Evolutionary conservation across 2,329 filamentous ascomycete genomes (phyloP).

Genomic region (Botrytis pseudocinerea): DNA sequence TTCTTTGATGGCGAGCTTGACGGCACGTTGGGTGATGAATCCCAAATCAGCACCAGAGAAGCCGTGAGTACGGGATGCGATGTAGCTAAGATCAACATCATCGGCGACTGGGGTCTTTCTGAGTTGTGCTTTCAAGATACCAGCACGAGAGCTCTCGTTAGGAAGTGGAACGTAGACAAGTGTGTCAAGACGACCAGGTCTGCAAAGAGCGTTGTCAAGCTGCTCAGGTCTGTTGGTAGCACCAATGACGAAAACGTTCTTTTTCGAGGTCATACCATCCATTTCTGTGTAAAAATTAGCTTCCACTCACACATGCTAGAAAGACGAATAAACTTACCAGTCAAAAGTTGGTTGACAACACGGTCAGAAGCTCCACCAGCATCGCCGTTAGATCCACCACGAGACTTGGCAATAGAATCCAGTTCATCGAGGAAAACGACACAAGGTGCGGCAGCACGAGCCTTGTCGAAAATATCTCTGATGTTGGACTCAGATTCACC

Average conservation of each 20-base stretch:
- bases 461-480: slow-evolving; percentile 99
- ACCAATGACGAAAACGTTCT: slow-evolving; percentile 99
- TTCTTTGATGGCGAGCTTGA: slow-evolving; percentile 99
- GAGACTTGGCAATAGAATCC: slow-evolving; percentile 98
- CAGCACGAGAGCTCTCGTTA: slow-evolving; percentile 82
- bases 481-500: slow-evolving; percentile 99
- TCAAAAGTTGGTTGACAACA: slow-evolving; percentile 99
- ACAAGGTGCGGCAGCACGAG: slow-evolving; percentile 93
- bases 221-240: slow-evolving; percentile 98
- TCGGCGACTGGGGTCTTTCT: slow-evolving; percentile 92
- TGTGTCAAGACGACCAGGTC: slow-evolving; percentile 97
- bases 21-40: slow-evolving; percentile 97
- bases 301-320: slow-evolving; percentile 24
- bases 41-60: slow-evolving; percentile 99
- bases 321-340: slow-evolving; percentile 59
- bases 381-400: slow-evolving; percentile 94
- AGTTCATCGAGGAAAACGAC: slow-evolving; percentile 98
- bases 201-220: slow-evolving; percentile 95
- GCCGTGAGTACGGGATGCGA: slow-evolving; percentile 94
- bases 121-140: slow-evolving; percentile 92
- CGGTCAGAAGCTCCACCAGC: slow-evolving; percentile 97
- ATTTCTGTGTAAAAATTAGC: slow-evolving; percentile 69
- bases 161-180: slow-evolving; percentile 97
- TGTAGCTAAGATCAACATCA: slow-evolving; percentile 87
- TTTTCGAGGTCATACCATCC: slow-evolving; percentile 99